Base-by-base conservation (phyloP, 2,329 filamentous ascomycete genomes). In the Pseudomassariella vexata region DNA sequence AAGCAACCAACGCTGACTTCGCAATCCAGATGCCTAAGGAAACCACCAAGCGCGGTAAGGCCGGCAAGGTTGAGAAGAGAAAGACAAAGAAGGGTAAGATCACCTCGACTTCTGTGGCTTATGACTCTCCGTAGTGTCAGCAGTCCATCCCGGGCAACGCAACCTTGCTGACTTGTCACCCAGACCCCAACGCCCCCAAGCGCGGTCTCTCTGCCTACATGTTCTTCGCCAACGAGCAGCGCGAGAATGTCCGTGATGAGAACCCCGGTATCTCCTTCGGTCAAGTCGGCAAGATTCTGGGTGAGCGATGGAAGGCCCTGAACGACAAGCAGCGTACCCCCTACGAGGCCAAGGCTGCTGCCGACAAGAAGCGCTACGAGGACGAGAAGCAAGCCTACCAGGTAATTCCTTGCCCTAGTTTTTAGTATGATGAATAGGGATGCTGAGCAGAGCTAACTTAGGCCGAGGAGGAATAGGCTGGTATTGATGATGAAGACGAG, bases 151-250 rank as follows among this genome's bases (percentile, higher is more conserved):
- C n/a, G n/a, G n/a, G n/a, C n/a, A n/a, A n/a, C n/a, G 5, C 17
- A 17, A 10, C 24, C 19, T 28, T 19, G 3, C 24, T 35, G 39
- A 40, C 39, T 46, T 41, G 23, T 37, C 9, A 14, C 11, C 7
- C 53, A 94, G 89, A 95, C 67, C 88, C 88, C 66, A 95, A 95
- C 68, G 90, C 89, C 40, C 92, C 92, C 63, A 98, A 96, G 88
- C 88, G 92, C 67, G 92, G 90, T 73, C 86, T 98, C 30, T 96
- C 92, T 33, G 92, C 92, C 45, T 98, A 98, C 80, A 98, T 98
- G 92, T 96, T 96, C 83, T 98, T 96, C 63, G 92, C 92, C 79
- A 96, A 96, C 59, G 92, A 96, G 69, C 87, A 95, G 70, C 89
- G 92, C 52, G 90, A 96, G 60, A 94, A 92, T 64, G 92, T 98